Evolutionary conservation across 805 yeast genomes (phyloP).

Genomic region (Scheffersomyces lignosus): DNA sequence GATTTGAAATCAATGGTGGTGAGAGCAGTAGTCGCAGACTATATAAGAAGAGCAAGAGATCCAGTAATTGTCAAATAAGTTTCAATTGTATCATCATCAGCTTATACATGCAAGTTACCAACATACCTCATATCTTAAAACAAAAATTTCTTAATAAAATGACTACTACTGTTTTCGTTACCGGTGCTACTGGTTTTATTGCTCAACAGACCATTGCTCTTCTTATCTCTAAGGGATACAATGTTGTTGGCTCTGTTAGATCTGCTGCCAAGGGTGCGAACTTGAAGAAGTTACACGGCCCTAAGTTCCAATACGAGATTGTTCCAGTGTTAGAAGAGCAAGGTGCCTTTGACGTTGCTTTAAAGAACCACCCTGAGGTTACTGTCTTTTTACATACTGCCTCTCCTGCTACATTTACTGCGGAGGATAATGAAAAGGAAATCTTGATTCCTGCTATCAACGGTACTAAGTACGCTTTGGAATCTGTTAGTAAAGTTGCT

Average conservation of each 20-base stretch:
- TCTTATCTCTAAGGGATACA: conserved; percentile 39
- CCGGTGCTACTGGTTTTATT: conserved; percentile 56
- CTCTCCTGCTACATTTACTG: conserved; percentile 36
- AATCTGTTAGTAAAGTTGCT: background rate
- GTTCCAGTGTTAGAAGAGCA: conserved; percentile 27
- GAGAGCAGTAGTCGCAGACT: too few species aligned
- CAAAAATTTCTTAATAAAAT: too few species aligned
- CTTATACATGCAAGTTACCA: too few species aligned
- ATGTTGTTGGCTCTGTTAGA: conserved; percentile 54
- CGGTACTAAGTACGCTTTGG: conserved; percentile 5
- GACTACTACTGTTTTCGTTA: conserved; percentile 43
- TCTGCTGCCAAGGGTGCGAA: conserved; percentile 23
- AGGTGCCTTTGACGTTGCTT: conserved; percentile 48
- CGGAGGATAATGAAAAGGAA: conserved; percentile 9
- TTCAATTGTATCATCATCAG: too few species aligned
- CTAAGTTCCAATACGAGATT: conserved; percentile 26
- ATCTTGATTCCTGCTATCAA: conserved; percentile 11
- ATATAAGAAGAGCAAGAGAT: too few species aligned
- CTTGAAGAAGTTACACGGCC: too few species aligned
- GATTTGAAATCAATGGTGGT: too few species aligned
- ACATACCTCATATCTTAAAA: too few species aligned
- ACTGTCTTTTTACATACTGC: conserved; percentile 50
- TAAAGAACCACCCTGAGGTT: conserved; percentile 49
- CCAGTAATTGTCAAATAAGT: too few species aligned
- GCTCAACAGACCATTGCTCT: conserved; percentile 47